A percentile compares a stretch with the other conserved stretches of the same genome.
Conservation (phyloP, 371 early-diverging fungal species). For the Apophysomyces variabilis region DNA sequence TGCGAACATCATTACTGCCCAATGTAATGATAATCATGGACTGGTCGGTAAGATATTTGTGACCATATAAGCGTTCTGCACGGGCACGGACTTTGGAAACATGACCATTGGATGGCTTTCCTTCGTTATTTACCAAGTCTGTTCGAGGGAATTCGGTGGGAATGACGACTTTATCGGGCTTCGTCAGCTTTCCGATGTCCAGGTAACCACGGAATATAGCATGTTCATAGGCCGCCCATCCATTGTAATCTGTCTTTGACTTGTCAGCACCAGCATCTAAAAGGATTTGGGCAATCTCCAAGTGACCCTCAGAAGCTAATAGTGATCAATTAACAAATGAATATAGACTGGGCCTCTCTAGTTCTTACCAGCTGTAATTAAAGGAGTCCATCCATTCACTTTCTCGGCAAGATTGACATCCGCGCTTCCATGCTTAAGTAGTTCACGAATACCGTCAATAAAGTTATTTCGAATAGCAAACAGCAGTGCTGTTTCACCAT, state of each 20-base stretch:
- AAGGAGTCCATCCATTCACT: slow-evolving; percentile 67
- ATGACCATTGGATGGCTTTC: slow-evolving; percentile 8
- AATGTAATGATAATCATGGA: slow-evolving; percentile 70
- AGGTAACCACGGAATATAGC: slow-evolving; percentile 68
- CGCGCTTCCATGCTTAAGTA: slow-evolving; percentile 48
- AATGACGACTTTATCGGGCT: slow-evolving; percentile 29
- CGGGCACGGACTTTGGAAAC: slow-evolving; percentile 28
- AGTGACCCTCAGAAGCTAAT: slow-evolving; percentile 63
- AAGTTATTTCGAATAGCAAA: slow-evolving; percentile 62
- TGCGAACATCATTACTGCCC: slow-evolving; percentile 71
- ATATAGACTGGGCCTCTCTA: neutral
- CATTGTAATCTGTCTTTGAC: slow-evolving; percentile 49
- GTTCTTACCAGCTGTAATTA: slow-evolving; percentile 61
- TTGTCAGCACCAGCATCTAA: slow-evolving; percentile 61
- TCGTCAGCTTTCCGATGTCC: slow-evolving; percentile 54
- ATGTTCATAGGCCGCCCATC: slow-evolving; percentile 75
- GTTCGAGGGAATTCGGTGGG: neutral
- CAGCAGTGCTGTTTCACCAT: slow-evolving; percentile 69
- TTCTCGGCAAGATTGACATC: slow-evolving; percentile 46
- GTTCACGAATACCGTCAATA: slow-evolving; percentile 52
- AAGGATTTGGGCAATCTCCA: slow-evolving; percentile 52
- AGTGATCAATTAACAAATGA: neutral
- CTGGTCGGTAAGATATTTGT: slow-evolving; percentile 67
- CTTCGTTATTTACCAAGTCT: neutral
- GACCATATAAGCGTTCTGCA: slow-evolving; percentile 65